Percentiles rank a stretch among this genome's conserved stretches.
Evolutionary conservation across 2,329 filamentous ascomycete genomes (phyloP).

Genomic region (Colletotrichum godetiae): DNA sequence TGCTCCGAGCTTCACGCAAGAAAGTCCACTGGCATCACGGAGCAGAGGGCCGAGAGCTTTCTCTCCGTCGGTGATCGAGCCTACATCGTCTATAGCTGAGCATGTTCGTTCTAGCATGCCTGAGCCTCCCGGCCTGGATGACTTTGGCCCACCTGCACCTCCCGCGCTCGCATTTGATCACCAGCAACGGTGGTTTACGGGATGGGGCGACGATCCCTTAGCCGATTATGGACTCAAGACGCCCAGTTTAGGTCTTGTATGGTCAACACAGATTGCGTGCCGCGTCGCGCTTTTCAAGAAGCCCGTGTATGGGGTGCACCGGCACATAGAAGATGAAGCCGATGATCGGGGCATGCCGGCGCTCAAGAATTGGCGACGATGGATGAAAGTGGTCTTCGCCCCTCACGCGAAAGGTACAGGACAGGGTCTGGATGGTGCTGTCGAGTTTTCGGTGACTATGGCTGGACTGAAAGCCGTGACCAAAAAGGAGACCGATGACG

Average conservation of each 20-base stretch:
- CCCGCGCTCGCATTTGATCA: conserved; percentile 81
- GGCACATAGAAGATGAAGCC: conserved; percentile 51
- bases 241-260: conserved; percentile 87
- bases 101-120: conserved; percentile 49
- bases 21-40: conserved; percentile 63
- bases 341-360: conserved; percentile 55
- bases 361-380: conserved; percentile 74
- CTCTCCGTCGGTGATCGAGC: conserved; percentile 43
- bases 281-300: conserved; percentile 85
- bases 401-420: conserved; percentile 73
- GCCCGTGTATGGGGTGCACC: conserved; percentile 59
- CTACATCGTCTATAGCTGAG: conserved; percentile 53
- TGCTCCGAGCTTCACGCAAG: conserved; percentile 45
- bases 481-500: conserved; percentile 25
- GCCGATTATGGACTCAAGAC: conserved; percentile 74
- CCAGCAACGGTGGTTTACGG: conserved; percentile 94
- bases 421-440: conserved; percentile 59
- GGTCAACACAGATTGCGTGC: conserved; percentile 88
- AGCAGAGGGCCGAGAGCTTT: conserved; percentile 45
- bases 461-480: conserved; percentile 65
- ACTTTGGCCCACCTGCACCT: conserved; percentile 47
- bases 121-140: conserved; percentile 54
- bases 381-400: conserved; percentile 91
- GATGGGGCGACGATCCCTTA: conserved; percentile 82
- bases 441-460: conserved; percentile 81